Percentiles rank a stretch among this genome's conserved stretches.
These are phyloP conservation scores for Fusarium continuum DNA, from an alignment of 2,329 filamentous ascomycete genomes.

Conservation along the genomic window DNA sequence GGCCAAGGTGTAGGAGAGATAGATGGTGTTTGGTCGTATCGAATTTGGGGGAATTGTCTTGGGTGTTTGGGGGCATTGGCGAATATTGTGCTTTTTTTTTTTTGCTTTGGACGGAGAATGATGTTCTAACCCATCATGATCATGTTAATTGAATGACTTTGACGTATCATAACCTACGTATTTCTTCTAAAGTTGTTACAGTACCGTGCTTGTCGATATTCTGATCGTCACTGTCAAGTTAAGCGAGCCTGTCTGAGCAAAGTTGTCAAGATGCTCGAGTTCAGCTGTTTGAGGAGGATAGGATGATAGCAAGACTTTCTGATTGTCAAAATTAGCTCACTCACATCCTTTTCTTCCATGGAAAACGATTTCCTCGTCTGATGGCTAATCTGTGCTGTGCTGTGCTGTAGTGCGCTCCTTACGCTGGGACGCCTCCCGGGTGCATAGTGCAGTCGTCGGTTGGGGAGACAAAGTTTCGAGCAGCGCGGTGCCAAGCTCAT, in stretches of 20 bases:
- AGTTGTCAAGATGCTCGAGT: background rate
- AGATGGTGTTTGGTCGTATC: background rate
- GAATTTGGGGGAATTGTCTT: conserved; percentile 11
- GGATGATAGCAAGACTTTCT: conserved; percentile 15
- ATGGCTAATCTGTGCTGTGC: too few relatives aligned
- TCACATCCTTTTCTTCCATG: background rate
- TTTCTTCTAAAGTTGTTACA: background rate
- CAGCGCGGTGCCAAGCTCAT: conserved; percentile 19
- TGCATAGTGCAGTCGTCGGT: background rate
- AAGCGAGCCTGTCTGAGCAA: background rate
- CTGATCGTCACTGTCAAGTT: background rate
- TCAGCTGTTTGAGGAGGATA: background rate
- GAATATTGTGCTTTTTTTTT: conserved; percentile 22
- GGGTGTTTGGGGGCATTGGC: conserved; percentile 27
- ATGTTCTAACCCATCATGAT: conserved; percentile 4
- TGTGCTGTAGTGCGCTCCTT: too few relatives aligned
- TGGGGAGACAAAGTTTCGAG: conserved; percentile 8
- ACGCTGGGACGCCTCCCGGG: conserved; percentile 9
- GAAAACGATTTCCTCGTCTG: conserved; percentile 1
- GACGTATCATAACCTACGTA: background rate
- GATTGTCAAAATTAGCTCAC: conserved; percentile 14
- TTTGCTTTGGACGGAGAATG: conserved; percentile 9
- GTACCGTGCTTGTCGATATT: background rate
- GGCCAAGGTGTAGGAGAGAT: conserved; percentile 34
- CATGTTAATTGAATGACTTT: conserved; percentile 20